Conservation (phyloP, 2,329 filamentous ascomycete genomes). For the Colletotrichum sp. region DNA sequence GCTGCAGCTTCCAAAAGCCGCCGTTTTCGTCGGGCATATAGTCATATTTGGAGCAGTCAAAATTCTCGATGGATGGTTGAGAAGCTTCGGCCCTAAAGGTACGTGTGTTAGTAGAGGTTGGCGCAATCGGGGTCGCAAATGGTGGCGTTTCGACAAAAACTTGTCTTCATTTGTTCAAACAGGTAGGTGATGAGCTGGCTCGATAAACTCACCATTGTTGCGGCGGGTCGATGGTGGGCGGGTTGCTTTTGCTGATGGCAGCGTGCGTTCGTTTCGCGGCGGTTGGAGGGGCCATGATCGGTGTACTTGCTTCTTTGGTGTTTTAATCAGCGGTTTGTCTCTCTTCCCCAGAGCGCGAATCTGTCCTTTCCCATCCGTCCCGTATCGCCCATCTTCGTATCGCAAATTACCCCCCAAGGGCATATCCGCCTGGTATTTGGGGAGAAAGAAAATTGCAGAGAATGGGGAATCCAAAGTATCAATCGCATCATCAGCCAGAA, state of each 20-base stretch:
- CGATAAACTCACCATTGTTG: neutral
- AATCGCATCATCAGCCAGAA: neutral
- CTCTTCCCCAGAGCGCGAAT: neutral
- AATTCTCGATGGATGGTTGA: conserved; percentile 2
- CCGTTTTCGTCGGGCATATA: conserved; percentile 21
- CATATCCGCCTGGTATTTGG: neutral
- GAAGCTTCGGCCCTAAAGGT: conserved; percentile 8
- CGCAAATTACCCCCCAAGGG: neutral
- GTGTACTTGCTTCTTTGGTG: conserved; percentile 4
- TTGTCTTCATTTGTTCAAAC: neutral
- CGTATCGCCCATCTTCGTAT: neutral
- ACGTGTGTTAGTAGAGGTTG: neutral
- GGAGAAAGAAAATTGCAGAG: neutral
- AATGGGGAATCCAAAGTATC: neutral
- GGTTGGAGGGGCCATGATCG: conserved; percentile 15
- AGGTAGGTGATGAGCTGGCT: neutral
- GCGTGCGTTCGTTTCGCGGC: conserved; percentile 17
- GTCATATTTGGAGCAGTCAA: conserved; percentile 23
- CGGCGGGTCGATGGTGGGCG: neutral
- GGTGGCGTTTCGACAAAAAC: neutral
- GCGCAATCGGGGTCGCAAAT: neutral
- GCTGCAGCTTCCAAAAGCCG: conserved; percentile 23
- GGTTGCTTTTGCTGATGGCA: neutral
- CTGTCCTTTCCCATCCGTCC: conserved; percentile 7
- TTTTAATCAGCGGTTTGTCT: conserved; percentile 11